phyloP scores from a whole-genome alignment of 2,329 filamentous ascomycete species.

The Colletotrichum agaves region DNA sequence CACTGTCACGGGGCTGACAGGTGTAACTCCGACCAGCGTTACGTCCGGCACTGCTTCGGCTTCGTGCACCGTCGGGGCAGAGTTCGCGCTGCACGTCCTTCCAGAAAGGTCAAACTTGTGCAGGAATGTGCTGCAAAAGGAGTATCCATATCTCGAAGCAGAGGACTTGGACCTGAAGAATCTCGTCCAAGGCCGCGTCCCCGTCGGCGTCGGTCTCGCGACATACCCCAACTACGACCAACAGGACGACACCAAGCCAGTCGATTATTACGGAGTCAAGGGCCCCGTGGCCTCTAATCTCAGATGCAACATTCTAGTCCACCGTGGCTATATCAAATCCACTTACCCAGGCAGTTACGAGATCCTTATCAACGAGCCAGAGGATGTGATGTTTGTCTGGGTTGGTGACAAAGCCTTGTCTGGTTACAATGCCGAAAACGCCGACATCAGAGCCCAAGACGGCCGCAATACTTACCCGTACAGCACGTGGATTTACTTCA shows the following conservation, averaged over 20 bases:
- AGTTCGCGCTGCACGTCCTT: conserved; percentile 28
- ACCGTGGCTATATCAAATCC: conserved; percentile 23
- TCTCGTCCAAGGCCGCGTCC: conserved; percentile 8
- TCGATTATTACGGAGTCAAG: background rate
- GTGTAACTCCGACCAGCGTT: background rate
- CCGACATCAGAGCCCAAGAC: background rate
- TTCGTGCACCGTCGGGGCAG: conserved; percentile 25
- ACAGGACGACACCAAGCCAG: background rate
- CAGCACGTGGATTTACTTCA: background rate
- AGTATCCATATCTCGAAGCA: background rate
- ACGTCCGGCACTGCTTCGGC: background rate
- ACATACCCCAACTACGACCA: background rate
- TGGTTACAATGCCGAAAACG: conserved; percentile 1
- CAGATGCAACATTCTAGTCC: conserved; percentile 8
- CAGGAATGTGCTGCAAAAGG: background rate
- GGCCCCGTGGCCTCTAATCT: conserved; percentile 8
- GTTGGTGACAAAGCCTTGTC: background rate
- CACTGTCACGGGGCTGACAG: conserved; percentile 21
- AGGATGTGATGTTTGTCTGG: conserved; percentile 24
- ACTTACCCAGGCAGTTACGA: conserved; percentile 3
- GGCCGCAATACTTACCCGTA: background rate
- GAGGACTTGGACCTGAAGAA: background rate
- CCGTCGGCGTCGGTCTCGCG: background rate
- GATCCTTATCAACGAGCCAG: background rate
- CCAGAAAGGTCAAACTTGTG: background rate